phyloP scores from a whole-genome alignment of 2,329 filamentous ascomycete species.

The Diaporthe sp. region DNA sequence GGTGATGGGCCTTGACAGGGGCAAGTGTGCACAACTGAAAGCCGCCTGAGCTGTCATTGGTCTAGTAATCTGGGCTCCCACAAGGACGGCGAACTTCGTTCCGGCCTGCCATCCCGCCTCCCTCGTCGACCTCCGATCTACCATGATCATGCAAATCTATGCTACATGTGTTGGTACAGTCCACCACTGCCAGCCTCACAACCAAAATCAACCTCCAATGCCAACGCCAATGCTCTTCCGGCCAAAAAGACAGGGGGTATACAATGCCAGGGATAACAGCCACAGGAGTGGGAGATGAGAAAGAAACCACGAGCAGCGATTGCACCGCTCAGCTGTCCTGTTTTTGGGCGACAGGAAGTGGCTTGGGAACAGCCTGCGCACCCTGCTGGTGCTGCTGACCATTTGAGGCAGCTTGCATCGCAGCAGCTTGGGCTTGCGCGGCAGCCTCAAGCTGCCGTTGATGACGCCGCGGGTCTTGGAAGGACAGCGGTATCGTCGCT shows the following conservation, averaged over 20 bases:
- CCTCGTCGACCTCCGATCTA: constrained; percentile 13
- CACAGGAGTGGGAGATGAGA: constrained; percentile 16
- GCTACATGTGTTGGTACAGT: constrained; percentile 32
- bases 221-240: constrained; percentile 40
- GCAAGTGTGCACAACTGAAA: neutral
- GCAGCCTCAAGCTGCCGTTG: constrained; percentile 53
- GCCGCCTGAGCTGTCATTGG: constrained; percentile 25
- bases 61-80: constrained; percentile 28
- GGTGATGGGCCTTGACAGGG: neutral
- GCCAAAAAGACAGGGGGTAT: constrained; percentile 37
- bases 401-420: constrained; percentile 42
- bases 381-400: constrained; percentile 40
- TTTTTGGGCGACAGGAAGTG: constrained; percentile 40
- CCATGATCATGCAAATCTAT: constrained; percentile 26
- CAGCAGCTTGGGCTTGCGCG: constrained; percentile 45
- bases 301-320: constrained; percentile 9
- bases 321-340: constrained; percentile 24
- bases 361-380: constrained; percentile 41
- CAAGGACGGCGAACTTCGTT: constrained; percentile 2
- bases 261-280: constrained; percentile 36
- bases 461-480: constrained; percentile 48
- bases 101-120: neutral
- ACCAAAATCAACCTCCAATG: constrained; percentile 30
- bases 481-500: constrained; percentile 67
- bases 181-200: constrained; percentile 5